Percentiles rank a stretch among this genome's conserved stretches.
These are phyloP conservation scores for Juglanconis sp. DNA, from an alignment of 2,329 filamentous ascomycete species.

Conservation along the genomic window DNA sequence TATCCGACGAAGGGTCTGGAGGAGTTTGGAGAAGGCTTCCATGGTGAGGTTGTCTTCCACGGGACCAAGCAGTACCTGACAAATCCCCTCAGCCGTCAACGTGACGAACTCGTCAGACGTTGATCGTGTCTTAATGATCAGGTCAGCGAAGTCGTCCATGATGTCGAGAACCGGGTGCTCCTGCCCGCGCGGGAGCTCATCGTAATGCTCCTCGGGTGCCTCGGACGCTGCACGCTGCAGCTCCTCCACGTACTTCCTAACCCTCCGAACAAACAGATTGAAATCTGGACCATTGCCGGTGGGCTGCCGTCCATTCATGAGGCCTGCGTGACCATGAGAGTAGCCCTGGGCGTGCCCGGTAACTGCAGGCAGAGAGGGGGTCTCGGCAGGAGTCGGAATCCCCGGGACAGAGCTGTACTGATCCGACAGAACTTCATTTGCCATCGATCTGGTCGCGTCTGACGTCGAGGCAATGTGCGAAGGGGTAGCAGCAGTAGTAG, in stretches of 20 bases:
- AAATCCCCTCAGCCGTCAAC: slow-evolving; percentile 59
- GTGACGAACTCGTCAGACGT: slow-evolving; percentile 58
- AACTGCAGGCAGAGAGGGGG: slow-evolving; percentile 53
- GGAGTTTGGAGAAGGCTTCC: slow-evolving; percentile 60
- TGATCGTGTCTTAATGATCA: slow-evolving; percentile 62
- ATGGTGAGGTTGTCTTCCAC: slow-evolving; percentile 55
- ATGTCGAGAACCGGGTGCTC: slow-evolving; percentile 58
- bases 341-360: slow-evolving; percentile 54
- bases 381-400: slow-evolving; percentile 58
- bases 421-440: slow-evolving; percentile 63
- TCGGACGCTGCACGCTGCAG: slow-evolving; percentile 52
- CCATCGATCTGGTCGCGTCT: slow-evolving; percentile 58
- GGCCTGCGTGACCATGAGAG: slow-evolving; percentile 45
- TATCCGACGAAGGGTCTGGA: slow-evolving; percentile 60
- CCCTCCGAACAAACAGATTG: slow-evolving; percentile 49
- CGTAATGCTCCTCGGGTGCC: slow-evolving; percentile 57
- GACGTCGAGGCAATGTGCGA: slow-evolving; percentile 56
- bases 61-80: slow-evolving; percentile 52
- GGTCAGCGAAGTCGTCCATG: slow-evolving; percentile 58
- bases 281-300: slow-evolving; percentile 41
- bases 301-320: slow-evolving; percentile 51
- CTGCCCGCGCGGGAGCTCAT: slow-evolving; percentile 51
- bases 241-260: slow-evolving; percentile 57
- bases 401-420: slow-evolving; percentile 56
- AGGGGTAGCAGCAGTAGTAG: slow-evolving; percentile 53